Evolutionary conservation across 75 land plant genomes (phyloP), one percentile per base, ranked within the genome.

Genomic region (Picea glauca): DNA sequence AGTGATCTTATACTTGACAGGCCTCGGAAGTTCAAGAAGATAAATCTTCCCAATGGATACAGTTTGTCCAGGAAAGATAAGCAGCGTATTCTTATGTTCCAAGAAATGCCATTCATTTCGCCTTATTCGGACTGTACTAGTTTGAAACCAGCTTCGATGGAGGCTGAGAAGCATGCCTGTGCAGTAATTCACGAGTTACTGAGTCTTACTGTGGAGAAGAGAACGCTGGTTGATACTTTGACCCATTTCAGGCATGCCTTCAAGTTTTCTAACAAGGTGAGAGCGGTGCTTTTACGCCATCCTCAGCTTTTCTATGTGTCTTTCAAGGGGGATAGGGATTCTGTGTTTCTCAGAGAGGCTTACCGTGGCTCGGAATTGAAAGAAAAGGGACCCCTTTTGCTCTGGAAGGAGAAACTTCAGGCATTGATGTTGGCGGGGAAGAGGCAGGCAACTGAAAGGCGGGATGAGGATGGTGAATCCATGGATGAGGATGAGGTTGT

Each of bases 261-360:
- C 81, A 90, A 90, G 65, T 84, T 96, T 79, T 85, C 98, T 17
- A 87, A 92, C 76, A 85, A 84, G 83, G 72, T 95, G 75, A 80
- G 92, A 72, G 93, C 80, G 43, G 85, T 93, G 98, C 77, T 96
- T 68, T 76, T 96, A 78, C 81, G 95, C 76, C 99, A 96, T 70
- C 99, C 98, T 3, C 95, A 96, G 87, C 78, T 90, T 68, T 96
- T 96, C 76, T 96, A 94, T 76, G 97, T 94, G 75, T 94, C 94
- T 32, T 72, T 85, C 38, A 92, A 92, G 82, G 99, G 98, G 76
- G 74, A 65, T 59, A 81, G 95, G 33, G 88, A 96, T 79, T 90
- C 98, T 64, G 94, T 92, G 33, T 90, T 94, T 78, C 70, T 96
- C 77, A 87, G 96, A 83, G 99, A 94, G 73, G 98, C 83, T 3